A percentile compares a stretch with the other conserved stretches of the same genome.
Evolutionary conservation across 2,329 filamentous ascomycete species (phyloP).

Genomic region (Sphaerulina vaccinii): DNA sequence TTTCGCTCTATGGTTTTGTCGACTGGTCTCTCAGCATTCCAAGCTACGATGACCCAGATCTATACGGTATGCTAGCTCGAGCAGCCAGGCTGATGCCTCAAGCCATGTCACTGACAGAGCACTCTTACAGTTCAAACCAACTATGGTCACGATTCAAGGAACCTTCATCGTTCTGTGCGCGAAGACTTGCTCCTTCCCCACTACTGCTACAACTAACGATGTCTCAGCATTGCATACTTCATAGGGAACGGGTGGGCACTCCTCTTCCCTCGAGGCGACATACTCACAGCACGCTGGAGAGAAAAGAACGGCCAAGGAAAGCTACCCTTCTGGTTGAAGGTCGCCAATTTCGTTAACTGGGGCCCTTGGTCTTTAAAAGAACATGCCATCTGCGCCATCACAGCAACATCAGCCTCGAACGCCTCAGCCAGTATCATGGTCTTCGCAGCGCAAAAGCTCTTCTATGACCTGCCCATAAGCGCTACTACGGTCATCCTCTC

Average conservation of each 20-base stretch:
- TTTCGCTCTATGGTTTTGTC: slow-evolving; percentile 55
- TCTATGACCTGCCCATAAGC: slow-evolving; percentile 51
- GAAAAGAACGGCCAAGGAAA: slow-evolving; percentile 43
- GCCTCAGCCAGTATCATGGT: slow-evolving; percentile 41
- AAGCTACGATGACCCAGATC: slow-evolving; percentile 57
- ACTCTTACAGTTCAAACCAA: slow-evolving; percentile 56
- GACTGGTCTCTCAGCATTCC: slow-evolving; percentile 52
- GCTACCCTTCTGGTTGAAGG: slow-evolving; percentile 43
- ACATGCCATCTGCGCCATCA: slow-evolving; percentile 41
- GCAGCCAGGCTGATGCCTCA: not conserved
- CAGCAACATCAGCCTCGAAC: slow-evolving; percentile 38
- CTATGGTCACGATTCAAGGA: slow-evolving; percentile 48
- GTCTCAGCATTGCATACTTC: slow-evolving; percentile 52
- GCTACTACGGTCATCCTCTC: slow-evolving; percentile 50
- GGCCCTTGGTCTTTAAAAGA: slow-evolving; percentile 58
- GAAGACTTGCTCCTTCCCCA: not conserved
- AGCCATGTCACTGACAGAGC: not conserved
- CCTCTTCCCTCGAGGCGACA: slow-evolving; percentile 54
- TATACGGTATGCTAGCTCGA: slow-evolving; percentile 47
- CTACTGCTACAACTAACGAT: not conserved
- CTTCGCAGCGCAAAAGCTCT: slow-evolving; percentile 46
- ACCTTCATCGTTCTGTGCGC: slow-evolving; percentile 54
- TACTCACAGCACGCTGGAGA: slow-evolving; percentile 50
- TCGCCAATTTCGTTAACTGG: slow-evolving; percentile 50
- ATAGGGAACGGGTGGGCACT: slow-evolving; percentile 51